Evolutionary conservation across 768 basidiomycete genomes (phyloP).

Genomic region (Suillus hirtellus): DNA sequence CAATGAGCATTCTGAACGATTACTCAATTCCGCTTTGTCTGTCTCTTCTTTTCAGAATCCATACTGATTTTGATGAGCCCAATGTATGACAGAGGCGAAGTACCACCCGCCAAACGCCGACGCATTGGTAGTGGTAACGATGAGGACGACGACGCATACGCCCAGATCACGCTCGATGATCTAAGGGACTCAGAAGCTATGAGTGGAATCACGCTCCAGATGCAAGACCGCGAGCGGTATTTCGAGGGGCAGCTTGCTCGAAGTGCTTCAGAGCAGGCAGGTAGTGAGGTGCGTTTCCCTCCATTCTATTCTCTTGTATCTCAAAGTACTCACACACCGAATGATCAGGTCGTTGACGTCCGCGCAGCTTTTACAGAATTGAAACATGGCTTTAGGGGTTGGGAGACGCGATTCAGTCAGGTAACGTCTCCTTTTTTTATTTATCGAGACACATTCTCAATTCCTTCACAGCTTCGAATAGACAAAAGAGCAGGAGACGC

Average conservation of each 20-base stretch:
- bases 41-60: slow-evolving; percentile 20
- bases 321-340: background rate
- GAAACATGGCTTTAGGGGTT: slow-evolving; percentile 48
- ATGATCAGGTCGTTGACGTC: slow-evolving; percentile 45
- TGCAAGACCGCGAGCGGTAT: slow-evolving; percentile 82
- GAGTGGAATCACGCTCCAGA: slow-evolving; percentile 75
- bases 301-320: background rate
- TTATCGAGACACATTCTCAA: background rate
- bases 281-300: slow-evolving; percentile 30
- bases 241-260: slow-evolving; percentile 66
- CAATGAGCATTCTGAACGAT: slow-evolving; percentile 93
- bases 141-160: slow-evolving; percentile 45
- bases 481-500: slow-evolving; percentile 68
- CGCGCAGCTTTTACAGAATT: slow-evolving; percentile 48
- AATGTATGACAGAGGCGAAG: slow-evolving; percentile 47
- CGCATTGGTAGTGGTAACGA: slow-evolving; percentile 42
- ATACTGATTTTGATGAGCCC: slow-evolving; percentile 10
- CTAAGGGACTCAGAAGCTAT: slow-evolving; percentile 69
- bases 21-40: slow-evolving; percentile 79
- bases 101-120: slow-evolving; percentile 59
- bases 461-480: slow-evolving; percentile 53
- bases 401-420: slow-evolving; percentile 58
- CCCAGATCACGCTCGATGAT: slow-evolving; percentile 84
- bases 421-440: slow-evolving; percentile 36
- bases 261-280: slow-evolving; percentile 28